phyloP scores from a whole-genome alignment of 1,139 yeast species.

The Blastobotrys petasosporus region DNA sequence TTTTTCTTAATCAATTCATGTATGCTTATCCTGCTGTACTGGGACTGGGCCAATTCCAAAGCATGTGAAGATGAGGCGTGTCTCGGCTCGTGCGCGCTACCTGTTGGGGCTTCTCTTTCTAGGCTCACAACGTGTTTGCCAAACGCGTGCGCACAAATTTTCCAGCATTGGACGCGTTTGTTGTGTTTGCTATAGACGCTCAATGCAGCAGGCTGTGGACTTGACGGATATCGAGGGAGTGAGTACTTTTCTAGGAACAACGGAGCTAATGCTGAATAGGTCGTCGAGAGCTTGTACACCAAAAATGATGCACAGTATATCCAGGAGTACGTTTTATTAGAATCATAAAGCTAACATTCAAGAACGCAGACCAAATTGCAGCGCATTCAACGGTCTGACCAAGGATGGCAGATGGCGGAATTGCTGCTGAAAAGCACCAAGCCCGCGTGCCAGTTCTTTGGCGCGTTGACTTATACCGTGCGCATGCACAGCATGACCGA shows the following conservation, averaged over 20 bases:
- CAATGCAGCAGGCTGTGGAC: conserved; percentile 9
- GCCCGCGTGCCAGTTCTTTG: conserved; percentile 50
- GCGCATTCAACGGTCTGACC: conserved; percentile 41
- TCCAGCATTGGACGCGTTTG: no score
- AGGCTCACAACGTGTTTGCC: no score
- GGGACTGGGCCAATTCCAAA: no score
- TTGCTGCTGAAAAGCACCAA: conserved; percentile 36
- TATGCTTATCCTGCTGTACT: no score
- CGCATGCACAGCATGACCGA: conserved; percentile 36
- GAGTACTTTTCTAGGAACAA: not conserved
- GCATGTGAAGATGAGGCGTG: no score
- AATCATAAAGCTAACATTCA: conserved; percentile 3
- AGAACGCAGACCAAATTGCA: conserved; percentile 45
- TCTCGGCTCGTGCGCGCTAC: no score
- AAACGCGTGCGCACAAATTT: no score
- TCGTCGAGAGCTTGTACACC: conserved; percentile 23
- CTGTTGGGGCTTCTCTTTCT: no score
- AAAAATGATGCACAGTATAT: conserved; percentile 18
- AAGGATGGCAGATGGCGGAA: conserved; percentile 47
- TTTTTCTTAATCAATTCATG: no score
- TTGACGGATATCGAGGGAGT: conserved; percentile 11
- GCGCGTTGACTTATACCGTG: conserved; percentile 54
- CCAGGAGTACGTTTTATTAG: conserved; percentile 14
- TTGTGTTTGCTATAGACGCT: no score
- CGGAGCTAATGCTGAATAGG: conserved; percentile 10